Evolutionary conservation across 257 asterid genomes (phyloP).

Genomic region (Catharanthus roseus): DNA sequence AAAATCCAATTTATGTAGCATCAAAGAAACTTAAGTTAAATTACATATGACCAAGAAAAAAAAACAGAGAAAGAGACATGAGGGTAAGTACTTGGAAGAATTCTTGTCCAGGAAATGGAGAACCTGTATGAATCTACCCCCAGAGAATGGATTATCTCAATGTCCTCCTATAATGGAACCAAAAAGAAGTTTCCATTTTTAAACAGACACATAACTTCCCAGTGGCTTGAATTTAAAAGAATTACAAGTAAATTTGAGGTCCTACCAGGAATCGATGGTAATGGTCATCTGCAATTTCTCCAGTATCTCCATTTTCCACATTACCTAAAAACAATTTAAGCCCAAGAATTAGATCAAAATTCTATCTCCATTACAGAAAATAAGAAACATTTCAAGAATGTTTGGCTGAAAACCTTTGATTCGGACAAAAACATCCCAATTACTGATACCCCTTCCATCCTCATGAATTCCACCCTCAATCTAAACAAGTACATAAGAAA

Average conservation of each 20-base stretch:
- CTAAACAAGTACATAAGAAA: conserved; percentile 25
- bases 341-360: background rate
- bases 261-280: conserved; percentile 41
- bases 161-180: conserved; percentile 47
- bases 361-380: background rate
- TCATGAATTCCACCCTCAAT: conserved; percentile 72
- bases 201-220: background rate
- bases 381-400: no score
- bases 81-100: conserved; percentile 49
- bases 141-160: conserved; percentile 53
- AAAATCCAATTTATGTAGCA: background rate
- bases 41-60: background rate
- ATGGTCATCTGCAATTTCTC: conserved; percentile 38
- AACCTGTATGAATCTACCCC: conserved; percentile 60
- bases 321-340: conserved; percentile 20
- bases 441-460: conserved; percentile 61
- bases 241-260: no score
- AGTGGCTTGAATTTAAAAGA: no score
- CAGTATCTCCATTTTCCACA: conserved; percentile 32
- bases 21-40: background rate
- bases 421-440: conserved; percentile 66
- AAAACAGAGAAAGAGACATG: background rate
- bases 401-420: conserved; percentile 31
- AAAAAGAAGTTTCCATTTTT: background rate
- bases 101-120: conserved; percentile 79